Evolutionary conservation across 202 grass and related monocot genomes (phyloP).

Genomic region (Cymbopogon flexuosus): DNA sequence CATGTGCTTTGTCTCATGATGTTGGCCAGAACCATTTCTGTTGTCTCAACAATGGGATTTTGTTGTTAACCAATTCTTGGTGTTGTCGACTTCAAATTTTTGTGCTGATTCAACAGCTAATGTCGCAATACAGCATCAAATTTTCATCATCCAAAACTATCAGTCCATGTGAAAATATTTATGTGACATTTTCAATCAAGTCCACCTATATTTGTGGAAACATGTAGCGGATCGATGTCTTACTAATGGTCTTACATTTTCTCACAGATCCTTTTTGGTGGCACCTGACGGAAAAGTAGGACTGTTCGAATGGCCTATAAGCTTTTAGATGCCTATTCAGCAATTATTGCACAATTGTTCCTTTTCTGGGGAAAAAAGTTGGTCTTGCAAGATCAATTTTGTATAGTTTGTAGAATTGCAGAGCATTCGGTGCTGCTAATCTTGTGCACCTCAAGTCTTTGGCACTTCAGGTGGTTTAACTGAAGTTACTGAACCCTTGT

Average conservation of each 20-base stretch:
- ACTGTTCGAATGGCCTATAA: not conserved
- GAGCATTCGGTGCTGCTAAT: conserved; percentile 9
- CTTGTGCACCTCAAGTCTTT: not conserved
- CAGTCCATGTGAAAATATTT: not conserved
- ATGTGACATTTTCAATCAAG: not conserved
- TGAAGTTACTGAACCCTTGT: not conserved
- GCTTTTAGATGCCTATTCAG: not conserved
- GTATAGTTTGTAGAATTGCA: not conserved
- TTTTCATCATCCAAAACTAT: not conserved
- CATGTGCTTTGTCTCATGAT: not conserved
- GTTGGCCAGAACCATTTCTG: not conserved
- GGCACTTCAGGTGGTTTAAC: not conserved
- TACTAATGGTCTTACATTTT: not conserved
- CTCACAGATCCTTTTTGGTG: conserved; percentile 31
- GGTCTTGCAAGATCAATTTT: conserved; percentile 21
- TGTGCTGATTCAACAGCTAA: conserved; percentile 6
- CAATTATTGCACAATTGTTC: not conserved
- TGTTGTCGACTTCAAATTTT: not conserved
- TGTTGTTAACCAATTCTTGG: not conserved
- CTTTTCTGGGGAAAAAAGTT: not conserved
- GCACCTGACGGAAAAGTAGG: not conserved
- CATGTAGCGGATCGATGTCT: not conserved
- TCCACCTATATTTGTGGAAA: not conserved
- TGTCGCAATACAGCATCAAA: not conserved
- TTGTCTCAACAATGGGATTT: not conserved